phyloP scores from a whole-genome alignment of 768 basidiomycete genomes.

The Xerocomellus chrysenteron region DNA sequence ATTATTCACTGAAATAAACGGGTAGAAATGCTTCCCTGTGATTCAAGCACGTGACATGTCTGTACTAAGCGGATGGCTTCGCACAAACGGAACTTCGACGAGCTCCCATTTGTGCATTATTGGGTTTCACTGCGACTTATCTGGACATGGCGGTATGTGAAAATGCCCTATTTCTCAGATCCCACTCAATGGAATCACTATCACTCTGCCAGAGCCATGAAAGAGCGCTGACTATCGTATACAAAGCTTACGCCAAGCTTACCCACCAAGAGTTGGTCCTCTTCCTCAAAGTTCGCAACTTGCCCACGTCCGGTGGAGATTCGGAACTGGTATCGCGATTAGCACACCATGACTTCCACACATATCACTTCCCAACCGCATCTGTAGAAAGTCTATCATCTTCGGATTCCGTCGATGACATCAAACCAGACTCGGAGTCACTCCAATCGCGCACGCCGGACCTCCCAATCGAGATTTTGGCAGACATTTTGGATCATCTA shows the following conservation, averaged over 20 bases:
- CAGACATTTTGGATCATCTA: constrained; percentile 73
- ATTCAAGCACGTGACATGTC: background rate
- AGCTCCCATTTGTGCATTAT: constrained; percentile 9
- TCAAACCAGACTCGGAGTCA: constrained; percentile 24
- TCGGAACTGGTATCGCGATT: constrained; percentile 68
- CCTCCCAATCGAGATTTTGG: constrained; percentile 74
- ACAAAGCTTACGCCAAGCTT: constrained; percentile 68
- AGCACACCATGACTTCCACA: constrained; percentile 71
- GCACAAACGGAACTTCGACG: background rate
- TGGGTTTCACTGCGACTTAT: background rate
- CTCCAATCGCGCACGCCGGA: constrained; percentile 47
- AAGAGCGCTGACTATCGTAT: constrained; percentile 44
- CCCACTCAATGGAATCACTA: constrained; percentile 18
- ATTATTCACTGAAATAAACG: no score
- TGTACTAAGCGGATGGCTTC: background rate
- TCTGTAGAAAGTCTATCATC: constrained; percentile 32
- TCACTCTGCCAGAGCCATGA: constrained; percentile 23
- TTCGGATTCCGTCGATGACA: constrained; percentile 18
- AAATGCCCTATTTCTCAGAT: background rate
- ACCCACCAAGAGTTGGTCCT: constrained; percentile 66
- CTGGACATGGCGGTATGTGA: constrained; percentile 42
- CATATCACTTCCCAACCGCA: constrained; percentile 55
- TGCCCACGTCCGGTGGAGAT: constrained; percentile 64
- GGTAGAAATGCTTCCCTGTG: background rate
- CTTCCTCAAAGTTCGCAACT: constrained; percentile 69